A percentile compares a stretch with the other conserved stretches of the same genome.
phyloP scores from a whole-genome alignment of 2,329 filamentous ascomycete genomes.

The Fusarium sp. region DNA sequence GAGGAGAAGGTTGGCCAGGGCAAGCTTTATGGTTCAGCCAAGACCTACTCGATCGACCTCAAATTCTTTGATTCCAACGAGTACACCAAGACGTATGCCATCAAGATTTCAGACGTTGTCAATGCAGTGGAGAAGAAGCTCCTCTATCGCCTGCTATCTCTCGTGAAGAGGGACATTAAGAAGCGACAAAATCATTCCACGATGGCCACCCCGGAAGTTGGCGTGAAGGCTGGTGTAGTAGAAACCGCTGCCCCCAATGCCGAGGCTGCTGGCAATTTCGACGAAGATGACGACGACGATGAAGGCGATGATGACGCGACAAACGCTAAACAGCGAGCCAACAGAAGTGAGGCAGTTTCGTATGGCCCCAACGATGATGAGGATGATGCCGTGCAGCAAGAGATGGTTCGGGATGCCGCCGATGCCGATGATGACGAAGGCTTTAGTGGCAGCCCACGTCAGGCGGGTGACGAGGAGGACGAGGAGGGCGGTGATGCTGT shows the following conservation, averaged over 20 bases:
- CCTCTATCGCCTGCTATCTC: constrained; percentile 75
- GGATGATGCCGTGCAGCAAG: constrained; percentile 78
- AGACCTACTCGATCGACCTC: constrained; percentile 85
- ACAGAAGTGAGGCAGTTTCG: constrained; percentile 83
- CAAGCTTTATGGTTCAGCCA: constrained; percentile 75
- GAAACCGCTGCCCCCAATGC: constrained; percentile 59
- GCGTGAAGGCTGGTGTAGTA: constrained; percentile 63
- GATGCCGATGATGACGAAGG: constrained; percentile 69
- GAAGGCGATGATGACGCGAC: constrained; percentile 84
- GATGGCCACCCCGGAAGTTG: constrained; percentile 81
- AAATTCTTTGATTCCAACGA: constrained; percentile 87
- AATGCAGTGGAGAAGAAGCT: constrained; percentile 84
- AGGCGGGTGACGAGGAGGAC: constrained; percentile 53
- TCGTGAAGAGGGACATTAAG: constrained; percentile 83
- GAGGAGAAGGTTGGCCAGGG: constrained; percentile 83
- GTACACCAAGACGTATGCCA: constrained; percentile 87
- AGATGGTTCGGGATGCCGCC: constrained; percentile 69
- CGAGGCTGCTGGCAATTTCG: constrained; percentile 50
- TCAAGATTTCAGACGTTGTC: constrained; percentile 81
- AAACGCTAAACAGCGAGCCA: constrained; percentile 77
- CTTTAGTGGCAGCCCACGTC: constrained; percentile 63
- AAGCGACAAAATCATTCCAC: constrained; percentile 76
- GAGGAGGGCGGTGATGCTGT: constrained; percentile 55
- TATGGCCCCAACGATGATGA: constrained; percentile 95
- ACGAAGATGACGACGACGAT: constrained; percentile 66